Base-by-base conservation (phyloP, 257 asterid genomes). In the Solanum pinnatisectum region DNA sequence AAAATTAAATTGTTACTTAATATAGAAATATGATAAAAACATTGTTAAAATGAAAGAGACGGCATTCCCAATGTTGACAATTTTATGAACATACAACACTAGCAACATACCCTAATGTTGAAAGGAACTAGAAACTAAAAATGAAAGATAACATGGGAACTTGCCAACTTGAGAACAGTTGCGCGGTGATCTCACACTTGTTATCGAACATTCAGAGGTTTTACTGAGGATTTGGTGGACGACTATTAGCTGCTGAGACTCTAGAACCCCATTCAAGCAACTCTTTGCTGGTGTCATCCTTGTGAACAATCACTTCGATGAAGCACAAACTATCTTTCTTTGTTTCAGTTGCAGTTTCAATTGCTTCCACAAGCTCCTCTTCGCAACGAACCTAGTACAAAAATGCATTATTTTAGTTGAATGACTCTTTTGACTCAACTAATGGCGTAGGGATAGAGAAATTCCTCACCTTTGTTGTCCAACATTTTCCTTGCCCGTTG, bases 271-370 rank as follows among this genome's bases (percentile, higher is more conserved):
- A 89, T 79, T 89, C 89, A 5, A 89, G 91, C 72, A 89, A 40
- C 30, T 89, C 91, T 82, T 89, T 89, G 85, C 91, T 89, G 15
- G 91, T 89, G 44, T 89, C 90, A 86, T 89, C 90, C 65, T 86
- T 89, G 87, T 90, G 84, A 76, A 79, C 88, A 25, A 87, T 86
- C 70, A 87, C 88, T 83, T 89, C 91, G 16, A 89, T 87, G 89
- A 89, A 89, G 30, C 88, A 89, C 37, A 89, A 40, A 23, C 86
- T 52, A 63, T 89, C 89, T 83, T 83, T 89, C 86, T 89, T 89
- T 5, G 39, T 40, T 27, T 68, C 89, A 10, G 72, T 68, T 65
- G 89, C 89, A 1, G 85, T 87, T 36, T 83, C 85, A 60, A 89
- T 89, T 63, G 91, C 89, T 52, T 84, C 52, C 70, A 84, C 16